phyloP scores from a whole-genome alignment of 2,329 filamentous ascomycete genomes.

The Monosporascus sp. region DNA sequence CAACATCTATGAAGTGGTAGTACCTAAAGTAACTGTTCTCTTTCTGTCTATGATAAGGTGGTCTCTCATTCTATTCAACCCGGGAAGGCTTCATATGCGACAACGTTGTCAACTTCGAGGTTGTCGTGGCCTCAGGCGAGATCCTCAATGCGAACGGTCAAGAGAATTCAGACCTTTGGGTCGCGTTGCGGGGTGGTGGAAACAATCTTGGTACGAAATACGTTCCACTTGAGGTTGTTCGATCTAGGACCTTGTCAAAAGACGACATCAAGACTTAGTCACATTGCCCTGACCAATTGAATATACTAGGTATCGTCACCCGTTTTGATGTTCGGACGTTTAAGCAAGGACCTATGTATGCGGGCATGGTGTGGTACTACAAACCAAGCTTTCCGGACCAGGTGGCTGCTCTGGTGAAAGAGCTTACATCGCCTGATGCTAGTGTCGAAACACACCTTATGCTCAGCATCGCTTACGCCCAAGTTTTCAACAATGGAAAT shows the following conservation, averaged over 20 bases:
- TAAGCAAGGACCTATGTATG: slow-evolving; percentile 5
- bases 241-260: background rate
- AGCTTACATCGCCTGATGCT: slow-evolving; percentile 1
- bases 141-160: slow-evolving; percentile 31
- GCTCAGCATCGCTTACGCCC: slow-evolving; percentile 4
- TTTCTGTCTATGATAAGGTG: slow-evolving; percentile 19
- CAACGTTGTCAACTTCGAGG: slow-evolving; percentile 31
- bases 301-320: slow-evolving; percentile 2
- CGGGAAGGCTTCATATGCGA: slow-evolving; percentile 35
- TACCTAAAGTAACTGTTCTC: slow-evolving; percentile 16
- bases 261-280: background rate
- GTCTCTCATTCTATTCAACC: slow-evolving; percentile 35
- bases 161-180: slow-evolving; percentile 33
- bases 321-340: slow-evolving; percentile 6
- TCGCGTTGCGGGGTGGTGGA: slow-evolving; percentile 37
- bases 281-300: background rate
- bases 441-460: slow-evolving; percentile 2
- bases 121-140: slow-evolving; percentile 34
- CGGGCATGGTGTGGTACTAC: slow-evolving; percentile 4
- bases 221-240: background rate
- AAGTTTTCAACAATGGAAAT: slow-evolving; percentile 2
- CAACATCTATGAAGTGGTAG: background rate
- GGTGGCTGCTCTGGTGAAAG: slow-evolving; percentile 2
- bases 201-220: slow-evolving; percentile 16
- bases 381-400: slow-evolving; percentile 4